A percentile compares a stretch with the other conserved stretches of the same genome.
phyloP scores from a whole-genome alignment of 2,329 filamentous ascomycete genomes.

The Xylaria sp. region DNA sequence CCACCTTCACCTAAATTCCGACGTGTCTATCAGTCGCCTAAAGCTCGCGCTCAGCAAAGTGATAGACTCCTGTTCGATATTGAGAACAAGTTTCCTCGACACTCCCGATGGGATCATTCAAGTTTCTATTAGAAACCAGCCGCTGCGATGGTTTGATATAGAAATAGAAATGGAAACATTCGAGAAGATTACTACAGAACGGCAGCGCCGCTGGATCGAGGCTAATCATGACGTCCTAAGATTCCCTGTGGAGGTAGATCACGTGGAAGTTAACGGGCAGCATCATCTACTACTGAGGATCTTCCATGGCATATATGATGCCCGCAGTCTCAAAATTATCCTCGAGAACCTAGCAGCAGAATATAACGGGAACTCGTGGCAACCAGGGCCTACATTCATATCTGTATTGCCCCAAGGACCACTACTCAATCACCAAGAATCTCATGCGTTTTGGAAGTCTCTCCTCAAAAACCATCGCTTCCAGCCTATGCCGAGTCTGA shows the following conservation, averaged over 20 bases:
- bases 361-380: conserved; percentile 55
- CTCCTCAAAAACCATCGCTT: conserved; percentile 58
- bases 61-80: conserved; percentile 66
- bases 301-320: conserved; percentile 91
- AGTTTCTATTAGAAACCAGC: conserved; percentile 64
- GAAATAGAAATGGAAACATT: conserved; percentile 47
- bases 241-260: conserved; percentile 63
- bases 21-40: conserved; percentile 61
- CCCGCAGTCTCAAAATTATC: conserved; percentile 77
- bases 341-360: conserved; percentile 66
- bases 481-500: conserved; percentile 40
- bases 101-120: conserved; percentile 83
- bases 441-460: conserved; percentile 73
- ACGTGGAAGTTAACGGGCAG: conserved; percentile 49
- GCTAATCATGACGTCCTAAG: conserved; percentile 61
- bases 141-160: conserved; percentile 59
- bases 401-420: conserved; percentile 77
- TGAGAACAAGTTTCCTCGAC: conserved; percentile 78
- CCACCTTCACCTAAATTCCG: conserved; percentile 62
- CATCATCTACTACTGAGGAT: conserved; percentile 71
- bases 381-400: conserved; percentile 67
- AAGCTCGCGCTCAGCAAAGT: conserved; percentile 67
- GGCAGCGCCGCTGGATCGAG: conserved; percentile 63
- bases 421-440: conserved; percentile 58
- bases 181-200: conserved; percentile 50